Base-by-base conservation (phyloP, 108 stramenopile species). In the Skeletonema grethae region DNA sequence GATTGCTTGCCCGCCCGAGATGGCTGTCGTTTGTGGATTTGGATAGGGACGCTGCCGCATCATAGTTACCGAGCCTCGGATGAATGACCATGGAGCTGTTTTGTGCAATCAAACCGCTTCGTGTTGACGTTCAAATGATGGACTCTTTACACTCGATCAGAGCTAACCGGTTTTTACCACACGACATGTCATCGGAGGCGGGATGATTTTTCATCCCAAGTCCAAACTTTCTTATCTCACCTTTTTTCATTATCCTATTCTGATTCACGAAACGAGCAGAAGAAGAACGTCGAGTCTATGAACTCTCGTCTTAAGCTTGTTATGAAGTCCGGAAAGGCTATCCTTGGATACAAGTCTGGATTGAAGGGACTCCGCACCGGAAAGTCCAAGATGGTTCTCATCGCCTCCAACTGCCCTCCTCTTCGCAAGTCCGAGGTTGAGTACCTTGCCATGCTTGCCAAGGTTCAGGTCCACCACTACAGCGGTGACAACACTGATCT, bases 281-380 rank as follows among this genome's bases (percentile, higher is more conserved):
- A 93, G 79, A 91, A 93, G 89, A 79, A 76, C 58, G 88, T 86
- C 61, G 99, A 99, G 89, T 91, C 89, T 53, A 97, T 98, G 95
- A 99, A 99, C 97, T 89, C 97, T 70, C 91, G 96, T 45, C 86
- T 99, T 56, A 97, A 98, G 95, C 95, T 99, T 71, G 97, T 98
- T 72, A 98, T 99, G 97, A 97, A 98, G 84, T 96, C 95, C 7
- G 99, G 99, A 35, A 97, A 97, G 94, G 96, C 94, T 45, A 83
- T 87, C 46, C 90, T 99, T 48, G 99, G 99, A 56, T 98, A 97
- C 97, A 98, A 97, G 90, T 68, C 85, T 16, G 89, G 95, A 60
- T 35, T 98, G 79, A 99, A 99, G 92, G 50, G 82, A 24, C 92
- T 99, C 30, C 97, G 99, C 62, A 89, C 84, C 62, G 84, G 88